Conservation (phyloP, 2,329 filamentous ascomycete species). For the Alternaria arbusti region DNA sequence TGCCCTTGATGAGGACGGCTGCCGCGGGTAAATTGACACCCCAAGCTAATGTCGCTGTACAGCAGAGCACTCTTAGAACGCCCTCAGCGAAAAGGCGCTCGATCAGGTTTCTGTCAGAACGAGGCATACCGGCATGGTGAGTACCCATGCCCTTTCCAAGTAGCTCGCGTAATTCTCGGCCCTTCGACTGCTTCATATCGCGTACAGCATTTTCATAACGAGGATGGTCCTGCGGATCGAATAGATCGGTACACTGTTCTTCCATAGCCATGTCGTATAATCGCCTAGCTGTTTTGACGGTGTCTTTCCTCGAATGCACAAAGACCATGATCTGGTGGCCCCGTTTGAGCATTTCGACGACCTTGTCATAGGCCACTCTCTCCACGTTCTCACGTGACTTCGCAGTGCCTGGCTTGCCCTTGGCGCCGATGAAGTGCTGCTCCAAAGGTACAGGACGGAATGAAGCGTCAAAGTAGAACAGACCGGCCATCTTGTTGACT, state of each 20-base stretch:
- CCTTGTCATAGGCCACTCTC: constrained; percentile 87
- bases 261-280: constrained; percentile 87
- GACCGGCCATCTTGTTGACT: constrained; percentile 87
- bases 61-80: constrained; percentile 95
- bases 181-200: constrained; percentile 85
- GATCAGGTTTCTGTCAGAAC: constrained; percentile 93
- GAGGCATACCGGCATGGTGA: constrained; percentile 95
- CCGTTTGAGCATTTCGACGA: constrained; percentile 85
- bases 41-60: constrained; percentile 97
- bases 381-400: constrained; percentile 90
- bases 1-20: constrained; percentile 97
- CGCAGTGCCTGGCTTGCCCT: constrained; percentile 83
- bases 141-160: constrained; percentile 90
- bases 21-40: constrained; percentile 98
- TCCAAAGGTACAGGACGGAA: constrained; percentile 96
- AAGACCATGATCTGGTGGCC: constrained; percentile 99
- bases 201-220: constrained; percentile 79
- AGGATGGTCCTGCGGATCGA: constrained; percentile 81
- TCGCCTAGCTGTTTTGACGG: constrained; percentile 83
- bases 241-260: constrained; percentile 77
- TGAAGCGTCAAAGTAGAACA: constrained; percentile 97
- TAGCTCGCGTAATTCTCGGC: constrained; percentile 85
- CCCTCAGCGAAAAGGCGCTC: constrained; percentile 90
- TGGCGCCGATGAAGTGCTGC: constrained; percentile 96
- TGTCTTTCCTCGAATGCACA: constrained; percentile 95